phyloP scores from a whole-genome alignment of 1,284 basidiomycete genomes.

The Puccinia triticina region DNA sequence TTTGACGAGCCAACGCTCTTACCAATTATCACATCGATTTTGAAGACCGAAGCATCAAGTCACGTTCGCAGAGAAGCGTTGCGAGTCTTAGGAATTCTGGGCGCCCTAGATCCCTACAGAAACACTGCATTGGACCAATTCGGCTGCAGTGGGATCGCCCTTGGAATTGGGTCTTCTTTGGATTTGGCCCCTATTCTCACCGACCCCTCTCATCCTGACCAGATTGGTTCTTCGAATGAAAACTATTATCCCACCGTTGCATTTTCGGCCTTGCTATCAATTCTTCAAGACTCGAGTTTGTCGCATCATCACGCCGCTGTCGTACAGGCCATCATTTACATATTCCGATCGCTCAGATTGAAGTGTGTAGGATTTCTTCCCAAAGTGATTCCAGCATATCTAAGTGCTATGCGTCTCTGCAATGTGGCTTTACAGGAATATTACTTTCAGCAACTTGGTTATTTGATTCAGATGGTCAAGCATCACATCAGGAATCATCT shows the following conservation, averaged over 20 bases:
- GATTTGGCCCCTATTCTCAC: slow-evolving; percentile 62
- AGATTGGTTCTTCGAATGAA: slow-evolving; percentile 66
- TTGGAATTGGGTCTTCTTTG: slow-evolving; percentile 37
- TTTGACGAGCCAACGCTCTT: slow-evolving; percentile 88
- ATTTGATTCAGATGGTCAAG: slow-evolving; percentile 94
- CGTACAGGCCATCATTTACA: slow-evolving; percentile 98
- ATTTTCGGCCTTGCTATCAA: slow-evolving; percentile 82
- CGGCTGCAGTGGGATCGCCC: slow-evolving; percentile 24
- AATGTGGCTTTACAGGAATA: slow-evolving; percentile 82
- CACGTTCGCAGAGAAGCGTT: slow-evolving; percentile 81
- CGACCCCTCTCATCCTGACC: slow-evolving; percentile 66
- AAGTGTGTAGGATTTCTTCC: slow-evolving; percentile 95
- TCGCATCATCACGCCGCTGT: slow-evolving; percentile 81
- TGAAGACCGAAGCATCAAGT: slow-evolving; percentile 75
- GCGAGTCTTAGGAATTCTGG: slow-evolving; percentile 91
- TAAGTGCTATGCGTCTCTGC: slow-evolving; percentile 81
- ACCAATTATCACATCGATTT: slow-evolving; percentile 80
- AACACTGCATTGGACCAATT: slow-evolving; percentile 66
- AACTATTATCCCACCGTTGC: slow-evolving; percentile 98
- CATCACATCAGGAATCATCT: slow-evolving; percentile 95
- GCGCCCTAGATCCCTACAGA: slow-evolving; percentile 95
- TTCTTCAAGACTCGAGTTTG: slow-evolving; percentile 85
- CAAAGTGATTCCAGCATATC: slow-evolving; percentile 94
- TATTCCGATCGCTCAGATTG: slow-evolving; percentile 96
- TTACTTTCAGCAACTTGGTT: slow-evolving; percentile 93